Conservation (phyloP, 352 stramenopile genomes). For the Phytophthora quininea region DNA sequence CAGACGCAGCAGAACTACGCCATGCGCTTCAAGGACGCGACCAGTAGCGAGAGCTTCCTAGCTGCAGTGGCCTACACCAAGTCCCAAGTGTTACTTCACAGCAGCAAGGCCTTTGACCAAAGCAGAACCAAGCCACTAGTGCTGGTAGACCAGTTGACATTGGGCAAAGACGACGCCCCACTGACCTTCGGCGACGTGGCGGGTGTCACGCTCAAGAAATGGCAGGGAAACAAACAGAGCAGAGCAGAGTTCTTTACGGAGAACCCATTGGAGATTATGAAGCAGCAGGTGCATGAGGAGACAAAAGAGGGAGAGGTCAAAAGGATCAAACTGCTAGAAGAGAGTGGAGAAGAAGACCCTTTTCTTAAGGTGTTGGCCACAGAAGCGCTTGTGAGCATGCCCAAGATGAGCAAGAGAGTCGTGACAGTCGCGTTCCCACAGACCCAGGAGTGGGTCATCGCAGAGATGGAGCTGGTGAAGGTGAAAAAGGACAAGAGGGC, state of each 20-base stretch:
- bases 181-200: constrained; percentile 55
- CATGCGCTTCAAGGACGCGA: constrained; percentile 75
- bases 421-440: constrained; percentile 57
- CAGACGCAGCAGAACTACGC: constrained; percentile 64
- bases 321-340: constrained; percentile 48
- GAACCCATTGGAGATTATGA: constrained; percentile 62
- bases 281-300: constrained; percentile 28
- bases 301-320: constrained; percentile 40
- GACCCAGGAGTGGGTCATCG: constrained; percentile 67
- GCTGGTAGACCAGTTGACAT: constrained; percentile 54
- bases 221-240: constrained; percentile 39
- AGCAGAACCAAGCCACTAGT: constrained; percentile 18
- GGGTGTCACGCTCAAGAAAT: constrained; percentile 57
- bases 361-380: constrained; percentile 47
- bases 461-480: constrained; percentile 72
- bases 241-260: constrained; percentile 48
- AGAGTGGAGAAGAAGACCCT: constrained; percentile 17
- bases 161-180: constrained; percentile 50
- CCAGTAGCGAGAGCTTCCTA: constrained; percentile 47
- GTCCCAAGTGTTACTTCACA: constrained; percentile 50
- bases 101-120: constrained; percentile 24
- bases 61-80: constrained; percentile 56
- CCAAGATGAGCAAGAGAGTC: constrained; percentile 59
- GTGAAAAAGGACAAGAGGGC: constrained; percentile 67
- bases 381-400: constrained; percentile 64